Conservation (phyloP, 2,329 filamentous ascomycete species). For the Elsinoe necatrix region DNA sequence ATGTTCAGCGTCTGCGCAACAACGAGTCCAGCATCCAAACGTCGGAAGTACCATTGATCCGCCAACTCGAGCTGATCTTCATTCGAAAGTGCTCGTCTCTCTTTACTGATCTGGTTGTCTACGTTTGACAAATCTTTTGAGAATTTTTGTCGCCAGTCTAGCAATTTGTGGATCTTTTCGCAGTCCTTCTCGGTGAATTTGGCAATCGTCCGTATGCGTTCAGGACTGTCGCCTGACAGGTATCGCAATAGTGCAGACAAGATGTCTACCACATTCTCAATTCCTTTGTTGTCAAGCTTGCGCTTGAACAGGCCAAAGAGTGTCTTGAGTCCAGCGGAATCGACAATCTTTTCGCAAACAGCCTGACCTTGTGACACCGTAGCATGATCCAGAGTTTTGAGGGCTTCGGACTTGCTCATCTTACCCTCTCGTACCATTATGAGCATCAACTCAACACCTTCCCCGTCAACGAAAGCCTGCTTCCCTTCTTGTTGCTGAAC, state of each 20-base stretch:
- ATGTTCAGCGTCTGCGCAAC: slow-evolving; percentile 76
- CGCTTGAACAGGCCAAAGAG: slow-evolving; percentile 85
- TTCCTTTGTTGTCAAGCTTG: slow-evolving; percentile 57
- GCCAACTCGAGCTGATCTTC: slow-evolving; percentile 55
- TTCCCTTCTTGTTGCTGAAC: slow-evolving; percentile 71
- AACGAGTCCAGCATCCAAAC: slow-evolving; percentile 78
- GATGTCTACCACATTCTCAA: slow-evolving; percentile 76
- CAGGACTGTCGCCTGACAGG: slow-evolving; percentile 66
- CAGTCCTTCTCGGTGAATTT: slow-evolving; percentile 97
- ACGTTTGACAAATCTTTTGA: slow-evolving; percentile 52
- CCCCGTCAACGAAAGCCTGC: slow-evolving; percentile 72
- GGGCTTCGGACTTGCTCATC: slow-evolving; percentile 67
- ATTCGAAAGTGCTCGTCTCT: slow-evolving; percentile 46
- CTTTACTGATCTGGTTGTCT: slow-evolving; percentile 53
- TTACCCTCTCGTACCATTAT: slow-evolving; percentile 90
- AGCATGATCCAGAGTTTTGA: slow-evolving; percentile 80
- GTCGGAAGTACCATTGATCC: slow-evolving; percentile 63
- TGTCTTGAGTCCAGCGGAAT: slow-evolving; percentile 75
- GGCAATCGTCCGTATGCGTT: slow-evolving; percentile 73
- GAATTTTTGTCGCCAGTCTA: slow-evolving; percentile 65
- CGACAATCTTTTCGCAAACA: slow-evolving; percentile 69
- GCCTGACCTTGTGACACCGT: slow-evolving; percentile 48
- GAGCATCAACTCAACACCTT: slow-evolving; percentile 82
- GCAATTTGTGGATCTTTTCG: slow-evolving; percentile 67
- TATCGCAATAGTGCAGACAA: slow-evolving; percentile 74